These are phyloP conservation scores for Teunomyces tritomae DNA, from an alignment of 805 yeast genomes.

Conservation along the genomic window DNA sequence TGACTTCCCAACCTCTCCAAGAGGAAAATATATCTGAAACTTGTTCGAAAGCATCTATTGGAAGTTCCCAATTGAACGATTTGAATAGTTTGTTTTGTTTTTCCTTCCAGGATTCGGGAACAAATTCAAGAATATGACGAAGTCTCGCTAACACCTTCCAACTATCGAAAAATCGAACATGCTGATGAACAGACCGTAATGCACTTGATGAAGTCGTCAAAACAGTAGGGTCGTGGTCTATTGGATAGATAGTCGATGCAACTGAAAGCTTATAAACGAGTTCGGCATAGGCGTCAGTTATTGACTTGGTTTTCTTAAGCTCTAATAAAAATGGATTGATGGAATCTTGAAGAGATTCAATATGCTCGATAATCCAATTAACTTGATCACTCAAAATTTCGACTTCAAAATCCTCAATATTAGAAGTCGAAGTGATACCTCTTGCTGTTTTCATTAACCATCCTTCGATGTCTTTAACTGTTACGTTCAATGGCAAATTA, in stretches of 20 bases:
- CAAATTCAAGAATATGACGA: slow-evolving; percentile 62
- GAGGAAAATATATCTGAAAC: slow-evolving; percentile 59
- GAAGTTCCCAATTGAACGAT: slow-evolving; percentile 39
- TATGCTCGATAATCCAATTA: slow-evolving; percentile 21
- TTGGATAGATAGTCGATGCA: slow-evolving; percentile 40
- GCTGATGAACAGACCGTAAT: slow-evolving; percentile 66
- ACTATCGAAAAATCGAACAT: slow-evolving; percentile 75
- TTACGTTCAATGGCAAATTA: slow-evolving; percentile 12
- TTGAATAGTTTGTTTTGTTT: slow-evolving; percentile 30
- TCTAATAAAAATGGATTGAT: slow-evolving; percentile 15
- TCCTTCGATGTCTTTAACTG: slow-evolving; percentile 32
- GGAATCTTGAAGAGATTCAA: slow-evolving; percentile 9
- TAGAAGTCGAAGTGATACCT: slow-evolving; percentile 15
- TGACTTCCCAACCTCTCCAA: slow-evolving; percentile 94
- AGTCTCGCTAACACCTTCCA: slow-evolving; percentile 85
- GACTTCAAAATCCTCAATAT: slow-evolving; percentile 17
- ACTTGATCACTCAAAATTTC: slow-evolving; percentile 19
- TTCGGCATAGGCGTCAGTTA: slow-evolving; percentile 23
- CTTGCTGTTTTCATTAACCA: slow-evolving; percentile 28
- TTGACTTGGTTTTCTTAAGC: slow-evolving; percentile 13
- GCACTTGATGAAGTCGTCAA: slow-evolving; percentile 86
- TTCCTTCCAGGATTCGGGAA: slow-evolving; percentile 54
- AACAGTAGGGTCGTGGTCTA: slow-evolving; percentile 84
- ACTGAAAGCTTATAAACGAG: slow-evolving; percentile 40
- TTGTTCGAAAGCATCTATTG: slow-evolving; percentile 50